A percentile compares a stretch with the other conserved stretches of the same genome.
phyloP scores from a whole-genome alignment of 169 alveolate genomes.

The Plasmodium falciparum region DNA sequence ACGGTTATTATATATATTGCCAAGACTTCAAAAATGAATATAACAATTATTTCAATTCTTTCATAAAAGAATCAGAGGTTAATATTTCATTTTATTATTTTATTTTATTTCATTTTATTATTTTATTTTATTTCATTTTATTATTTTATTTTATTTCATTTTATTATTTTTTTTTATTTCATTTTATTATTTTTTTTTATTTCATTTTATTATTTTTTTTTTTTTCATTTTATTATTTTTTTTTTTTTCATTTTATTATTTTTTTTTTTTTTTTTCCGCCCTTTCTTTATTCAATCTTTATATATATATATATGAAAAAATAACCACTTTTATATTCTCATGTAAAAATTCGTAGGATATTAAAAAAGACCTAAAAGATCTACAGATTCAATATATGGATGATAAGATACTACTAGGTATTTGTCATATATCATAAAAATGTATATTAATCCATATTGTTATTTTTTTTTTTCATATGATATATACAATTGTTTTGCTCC shows the following conservation, averaged over 20 bases:
- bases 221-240: background rate
- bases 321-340: too few species aligned
- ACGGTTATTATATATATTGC: constrained; percentile 47
- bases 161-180: too few species aligned
- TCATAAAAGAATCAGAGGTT: constrained; percentile 62
- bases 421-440: background rate
- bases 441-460: background rate
- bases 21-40: constrained; percentile 49
- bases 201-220: background rate
- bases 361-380: constrained; percentile 44
- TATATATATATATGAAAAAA: background rate
- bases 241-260: background rate
- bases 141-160: background rate
- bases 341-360: constrained; percentile 19
- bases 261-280: background rate
- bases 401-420: constrained; percentile 47
- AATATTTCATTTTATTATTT: background rate
- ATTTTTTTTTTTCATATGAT: background rate
- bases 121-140: background rate
- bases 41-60: constrained; percentile 47
- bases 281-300: background rate
- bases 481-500: background rate
- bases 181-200: background rate
- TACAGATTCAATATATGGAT: constrained; percentile 49
- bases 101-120: background rate